Percentiles rank a stretch among this genome's conserved stretches.
These are phyloP conservation scores for Yamadazyma sp. DNA, from an alignment of 1,139 yeast species.

Conservation along the genomic window DNA sequence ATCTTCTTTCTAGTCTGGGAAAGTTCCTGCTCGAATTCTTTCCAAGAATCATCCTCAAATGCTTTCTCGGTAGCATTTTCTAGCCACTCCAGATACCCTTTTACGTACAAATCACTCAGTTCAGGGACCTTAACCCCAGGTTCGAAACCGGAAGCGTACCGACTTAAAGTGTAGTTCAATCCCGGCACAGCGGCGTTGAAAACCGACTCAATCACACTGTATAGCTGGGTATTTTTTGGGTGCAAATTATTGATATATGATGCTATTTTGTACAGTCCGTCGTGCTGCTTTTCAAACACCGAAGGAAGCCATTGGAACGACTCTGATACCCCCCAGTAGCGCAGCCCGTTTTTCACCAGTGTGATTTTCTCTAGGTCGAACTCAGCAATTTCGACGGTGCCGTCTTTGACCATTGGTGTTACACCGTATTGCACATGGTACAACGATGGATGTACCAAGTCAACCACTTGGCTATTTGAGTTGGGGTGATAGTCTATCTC, in stretches of 20 bases:
- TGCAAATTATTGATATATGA: constrained; percentile 45
- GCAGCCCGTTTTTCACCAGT: too few relatives aligned
- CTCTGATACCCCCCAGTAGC: constrained; percentile 4
- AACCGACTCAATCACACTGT: constrained; percentile 23
- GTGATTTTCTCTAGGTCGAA: constrained; percentile 14
- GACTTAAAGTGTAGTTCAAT: constrained; percentile 26
- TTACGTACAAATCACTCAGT: too few relatives aligned
- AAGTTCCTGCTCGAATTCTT: neutral
- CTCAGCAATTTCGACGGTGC: constrained; percentile 12
- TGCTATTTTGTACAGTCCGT: constrained; percentile 16
- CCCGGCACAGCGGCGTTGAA: constrained; percentile 27
- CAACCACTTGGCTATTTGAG: constrained; percentile 35
- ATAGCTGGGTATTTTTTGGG: constrained; percentile 27
- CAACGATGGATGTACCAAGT: constrained; percentile 47
- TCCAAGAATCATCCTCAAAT: neutral
- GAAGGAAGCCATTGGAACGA: neutral
- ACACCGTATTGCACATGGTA: constrained; percentile 37
- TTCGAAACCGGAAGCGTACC: constrained; percentile 20
- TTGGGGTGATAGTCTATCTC: constrained; percentile 41
- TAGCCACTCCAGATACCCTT: too few relatives aligned
- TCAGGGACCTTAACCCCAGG: constrained; percentile 15
- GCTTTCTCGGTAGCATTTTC: neutral
- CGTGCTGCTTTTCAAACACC: too few relatives aligned
- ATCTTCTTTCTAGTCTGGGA: constrained; percentile 12
- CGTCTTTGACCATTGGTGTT: constrained; percentile 24